Evolutionary conservation across 805 yeast genomes (phyloP).

Genomic region (Saccharomycopsis javanensis): DNA sequence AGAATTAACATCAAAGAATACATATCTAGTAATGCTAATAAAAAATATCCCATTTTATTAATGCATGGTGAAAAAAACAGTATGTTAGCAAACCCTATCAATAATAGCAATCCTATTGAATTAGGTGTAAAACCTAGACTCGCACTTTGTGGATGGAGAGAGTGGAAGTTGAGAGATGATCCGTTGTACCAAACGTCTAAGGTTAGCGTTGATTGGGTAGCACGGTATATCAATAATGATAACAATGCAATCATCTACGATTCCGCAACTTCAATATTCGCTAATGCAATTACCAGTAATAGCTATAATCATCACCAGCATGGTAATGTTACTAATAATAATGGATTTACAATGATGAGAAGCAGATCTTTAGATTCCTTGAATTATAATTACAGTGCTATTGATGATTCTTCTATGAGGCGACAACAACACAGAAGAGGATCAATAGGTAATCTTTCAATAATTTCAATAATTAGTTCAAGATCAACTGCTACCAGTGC

Average conservation of each 20-base stretch:
- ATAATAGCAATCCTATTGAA: conserved; percentile 1
- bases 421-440: background rate
- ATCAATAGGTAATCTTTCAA: background rate
- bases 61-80: conserved; percentile 8
- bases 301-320: background rate
- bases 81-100: background rate
- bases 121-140: conserved; percentile 11
- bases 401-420: background rate
- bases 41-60: conserved; percentile 11
- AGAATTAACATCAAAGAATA: conserved; percentile 7
- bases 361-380: conserved; percentile 9
- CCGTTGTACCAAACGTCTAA: conserved; percentile 44
- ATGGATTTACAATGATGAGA: conserved; percentile 8
- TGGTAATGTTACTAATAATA: background rate
- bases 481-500: background rate
- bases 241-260: background rate
- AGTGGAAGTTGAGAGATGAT: conserved; percentile 74
- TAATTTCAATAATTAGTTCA: background rate
- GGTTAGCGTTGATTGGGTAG: conserved; percentile 23
- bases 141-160: conserved; percentile 80
- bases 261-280: background rate
- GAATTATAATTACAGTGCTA: background rate
- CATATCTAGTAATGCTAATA: conserved; percentile 2
- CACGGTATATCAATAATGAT: background rate
- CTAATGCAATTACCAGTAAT: background rate